Evolutionary conservation across 2,329 filamentous ascomycete genomes (phyloP).

Genomic region (Teratosphaeriaceae sp.): DNA sequence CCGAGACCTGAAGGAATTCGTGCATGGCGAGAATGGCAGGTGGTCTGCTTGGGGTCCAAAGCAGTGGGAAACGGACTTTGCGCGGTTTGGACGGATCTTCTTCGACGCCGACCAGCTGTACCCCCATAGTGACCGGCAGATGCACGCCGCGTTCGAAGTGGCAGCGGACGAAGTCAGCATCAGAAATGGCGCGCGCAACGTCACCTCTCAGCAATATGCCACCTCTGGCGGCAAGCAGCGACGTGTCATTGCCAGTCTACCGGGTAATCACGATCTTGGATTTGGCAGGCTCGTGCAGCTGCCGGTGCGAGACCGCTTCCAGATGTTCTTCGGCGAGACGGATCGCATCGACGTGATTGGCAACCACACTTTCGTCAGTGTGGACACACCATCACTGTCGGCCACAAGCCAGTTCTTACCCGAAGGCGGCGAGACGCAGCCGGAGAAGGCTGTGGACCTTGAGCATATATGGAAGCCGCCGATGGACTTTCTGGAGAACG

Average conservation of each 20-base stretch:
- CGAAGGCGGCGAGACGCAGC: slow-evolving; percentile 47
- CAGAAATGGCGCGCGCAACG: slow-evolving; percentile 46
- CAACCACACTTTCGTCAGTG: slow-evolving; percentile 90
- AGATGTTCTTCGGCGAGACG: slow-evolving; percentile 81
- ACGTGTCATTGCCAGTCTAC: slow-evolving; percentile 75
- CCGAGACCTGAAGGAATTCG: slow-evolving; percentile 21
- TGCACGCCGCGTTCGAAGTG: slow-evolving; percentile 18
- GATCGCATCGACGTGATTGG: slow-evolving; percentile 87
- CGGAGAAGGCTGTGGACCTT: slow-evolving; percentile 27
- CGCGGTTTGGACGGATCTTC: slow-evolving; percentile 81
- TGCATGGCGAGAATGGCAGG: slow-evolving; percentile 25
- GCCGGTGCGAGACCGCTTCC: slow-evolving; percentile 74
- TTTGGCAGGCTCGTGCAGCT: slow-evolving; percentile 81
- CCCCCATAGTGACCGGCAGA: slow-evolving; percentile 15
- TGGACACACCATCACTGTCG: slow-evolving; percentile 83
- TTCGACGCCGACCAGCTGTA: slow-evolving; percentile 41
- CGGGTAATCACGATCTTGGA: slow-evolving; percentile 92
- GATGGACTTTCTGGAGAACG: slow-evolving; percentile 65
- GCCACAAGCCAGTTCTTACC: slow-evolving; percentile 56
- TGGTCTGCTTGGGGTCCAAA: slow-evolving; percentile 69
- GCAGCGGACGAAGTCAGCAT: slow-evolving; percentile 15
- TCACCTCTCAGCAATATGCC: slow-evolving; percentile 49
- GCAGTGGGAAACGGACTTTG: slow-evolving; percentile 84
- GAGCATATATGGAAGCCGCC: slow-evolving; percentile 64
- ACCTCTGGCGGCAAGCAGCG: slow-evolving; percentile 61